Conservation (phyloP, 2,329 filamentous ascomycete species). For the Tolypocladium inflatum region DNA sequence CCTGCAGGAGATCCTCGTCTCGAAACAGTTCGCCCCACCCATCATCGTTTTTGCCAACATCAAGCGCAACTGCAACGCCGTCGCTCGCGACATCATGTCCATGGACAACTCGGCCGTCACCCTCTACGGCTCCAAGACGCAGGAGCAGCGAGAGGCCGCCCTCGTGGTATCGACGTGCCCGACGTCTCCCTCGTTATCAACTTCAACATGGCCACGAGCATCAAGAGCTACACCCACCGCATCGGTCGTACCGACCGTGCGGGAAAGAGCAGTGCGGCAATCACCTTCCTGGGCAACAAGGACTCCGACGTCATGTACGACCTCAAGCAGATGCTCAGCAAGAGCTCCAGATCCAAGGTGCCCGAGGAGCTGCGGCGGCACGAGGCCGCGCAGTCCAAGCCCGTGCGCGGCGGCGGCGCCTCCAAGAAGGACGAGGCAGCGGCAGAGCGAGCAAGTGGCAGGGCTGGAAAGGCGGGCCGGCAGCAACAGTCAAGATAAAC, state of each 20-base stretch:
- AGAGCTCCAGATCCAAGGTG: conserved; percentile 78
- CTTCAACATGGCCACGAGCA: conserved; percentile 94
- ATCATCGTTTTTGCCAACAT: conserved; percentile 99
- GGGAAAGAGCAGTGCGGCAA: conserved; percentile 90
- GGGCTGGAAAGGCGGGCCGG: no score
- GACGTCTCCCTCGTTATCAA: conserved; percentile 93
- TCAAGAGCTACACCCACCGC: conserved; percentile 94
- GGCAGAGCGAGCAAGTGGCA: background rate
- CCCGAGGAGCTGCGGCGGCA: conserved; percentile 86
- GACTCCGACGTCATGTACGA: conserved; percentile 89
- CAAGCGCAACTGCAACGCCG: conserved; percentile 95
- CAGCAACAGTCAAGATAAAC: background rate
- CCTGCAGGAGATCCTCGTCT: conserved; percentile 75
- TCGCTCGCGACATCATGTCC: conserved; percentile 86
- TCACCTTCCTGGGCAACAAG: conserved; percentile 89
- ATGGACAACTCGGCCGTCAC: conserved; percentile 89
- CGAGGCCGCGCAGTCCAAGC: conserved; percentile 83
- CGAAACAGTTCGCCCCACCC: conserved; percentile 70
- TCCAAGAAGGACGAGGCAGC: conserved; percentile 17
- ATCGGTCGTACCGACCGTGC: conserved; percentile 96
- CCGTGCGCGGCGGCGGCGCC: conserved; percentile 28
- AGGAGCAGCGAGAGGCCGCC: conserved; percentile 93
- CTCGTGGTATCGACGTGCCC: conserved; percentile 95
- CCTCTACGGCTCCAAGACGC: conserved; percentile 89
- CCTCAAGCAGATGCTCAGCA: conserved; percentile 87